Evolutionary conservation across 176 grass and related monocot genomes (phyloP), one percentile per base, ranked within the genome.

Genomic region (Raddia distichophylla): DNA sequence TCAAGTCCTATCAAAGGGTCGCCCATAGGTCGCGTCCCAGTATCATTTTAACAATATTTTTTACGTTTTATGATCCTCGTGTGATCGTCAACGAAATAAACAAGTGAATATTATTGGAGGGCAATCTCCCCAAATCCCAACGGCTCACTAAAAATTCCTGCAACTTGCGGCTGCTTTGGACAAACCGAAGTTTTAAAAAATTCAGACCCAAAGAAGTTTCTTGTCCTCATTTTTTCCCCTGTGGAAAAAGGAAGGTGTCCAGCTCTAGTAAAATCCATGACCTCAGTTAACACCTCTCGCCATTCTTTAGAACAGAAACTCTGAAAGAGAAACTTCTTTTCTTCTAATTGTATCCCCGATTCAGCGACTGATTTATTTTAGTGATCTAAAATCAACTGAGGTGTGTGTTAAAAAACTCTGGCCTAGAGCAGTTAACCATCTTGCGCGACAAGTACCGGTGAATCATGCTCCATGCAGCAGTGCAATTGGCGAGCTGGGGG

Each of bases 111-210:
- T 5, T 15, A 74, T 74, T 40, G 50, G 32, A 10, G 22, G 20
- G 72, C 52, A 59, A 84, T 84, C 81, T 67, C 50, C 50, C 62
- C 82, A 76, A 76, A 84, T 84, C 82, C 82, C 82, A 84, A 84
- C 82, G 66, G 82, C 75, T 68, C 62, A 18, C 63, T 76, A 48
- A 76, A 46, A 76, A 47, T 68, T 40, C 37, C 40, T 47, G 37
- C 71, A 83, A 74, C 71, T 83, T 83, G 81, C 50, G 10, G 22
- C 49, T 67, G 72, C 82, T 76, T 20, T 52, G 43, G 63, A 76
- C 73, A 84, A 84, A 22, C 51, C 15, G 49, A 76, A 67, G 42
- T 10, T 57, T 6, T 60, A 67, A 13, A 75, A 19, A 67, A 76
- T 9, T 46, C 18, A 7, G 5, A 37, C 12, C 37, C 22, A 15